Evolutionary conservation across 2,329 filamentous ascomycete species (phyloP), one percentile per base, ranked within the genome.

Genomic region (Claviceps sp.): DNA sequence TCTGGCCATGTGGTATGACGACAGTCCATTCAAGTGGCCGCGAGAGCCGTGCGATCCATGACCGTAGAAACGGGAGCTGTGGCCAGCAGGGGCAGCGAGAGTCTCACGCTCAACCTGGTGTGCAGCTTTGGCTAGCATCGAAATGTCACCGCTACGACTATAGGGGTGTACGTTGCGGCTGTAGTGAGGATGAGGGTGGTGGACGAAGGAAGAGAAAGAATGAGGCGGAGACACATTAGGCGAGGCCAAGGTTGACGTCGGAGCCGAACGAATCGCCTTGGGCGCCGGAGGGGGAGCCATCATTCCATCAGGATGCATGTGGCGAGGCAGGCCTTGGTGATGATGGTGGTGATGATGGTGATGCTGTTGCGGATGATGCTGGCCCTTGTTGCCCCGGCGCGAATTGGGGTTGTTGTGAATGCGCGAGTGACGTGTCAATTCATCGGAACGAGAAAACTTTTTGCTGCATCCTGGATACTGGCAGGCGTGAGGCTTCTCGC

Each of bases 391-490:
- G 58, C 88, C 90, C 64, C 91, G 78, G 65, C 93, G 79, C 53
- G 90, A 96, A 76, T 97, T 97, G 53, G 93, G 91, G 72, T 97
- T 98, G 80, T 88, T 96, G 79, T 98, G 91, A 73, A 98, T 98
- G 67, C 91, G 82, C 66, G 91, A 96, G 72, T 98, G 91, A 55
- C 91, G 84, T 56, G 93, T 98, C 60, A 98, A 77, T 72, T 98
- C 91, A 66, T 98, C 91, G 13, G 91, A 96, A 57, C 91, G 84
- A 57, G 88, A 95, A 74, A 98, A 97, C 63, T 91, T 88, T 73
- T 97, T 97, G 61, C 87, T 91, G 80, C 91, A 97, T 61, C 90
- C 89, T 4, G 88, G 89, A 64, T 91, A 96, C 67, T 88, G 84
- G 79, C 91, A 98, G 56, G 87, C 90, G 64, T 97, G 93, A 47